A percentile compares a stretch with the other conserved stretches of the same genome.
Evolutionary conservation across 768 basidiomycete genomes (phyloP).

Genomic region (Collybiopsis confluens): DNA sequence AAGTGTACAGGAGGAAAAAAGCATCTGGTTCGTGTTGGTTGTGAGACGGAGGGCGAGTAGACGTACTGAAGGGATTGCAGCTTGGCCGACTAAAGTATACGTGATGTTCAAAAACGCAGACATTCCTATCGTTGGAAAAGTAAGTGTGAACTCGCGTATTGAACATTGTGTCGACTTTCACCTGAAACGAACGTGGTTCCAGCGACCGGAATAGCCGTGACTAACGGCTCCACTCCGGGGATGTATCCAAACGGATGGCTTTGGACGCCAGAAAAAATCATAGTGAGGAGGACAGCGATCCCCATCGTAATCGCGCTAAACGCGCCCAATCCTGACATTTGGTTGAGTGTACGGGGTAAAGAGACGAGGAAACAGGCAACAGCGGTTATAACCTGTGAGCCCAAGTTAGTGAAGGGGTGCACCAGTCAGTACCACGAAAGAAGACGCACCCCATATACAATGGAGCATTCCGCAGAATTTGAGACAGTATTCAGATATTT

Average conservation of each 20-base stretch:
- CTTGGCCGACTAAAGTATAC: constrained; percentile 42
- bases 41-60: background rate
- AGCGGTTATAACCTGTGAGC: constrained; percentile 23
- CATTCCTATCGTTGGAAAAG: constrained; percentile 26
- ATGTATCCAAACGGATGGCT: constrained; percentile 38
- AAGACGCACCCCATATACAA: constrained; percentile 25
- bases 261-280: constrained; percentile 38
- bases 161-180: constrained; percentile 8
- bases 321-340: constrained; percentile 35
- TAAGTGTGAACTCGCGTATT: background rate
- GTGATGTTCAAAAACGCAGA: constrained; percentile 43
- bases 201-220: constrained; percentile 28
- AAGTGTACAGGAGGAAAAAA: background rate
- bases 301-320: constrained; percentile 43
- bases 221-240: constrained; percentile 30
- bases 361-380: constrained; percentile 37
- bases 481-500: constrained; percentile 42
- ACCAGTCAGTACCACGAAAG: background rate
- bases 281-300: constrained; percentile 37
- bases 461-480: constrained; percentile 35
- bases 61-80: constrained; percentile 35
- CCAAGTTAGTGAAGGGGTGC: background rate
- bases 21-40: background rate
- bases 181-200: constrained; percentile 37
- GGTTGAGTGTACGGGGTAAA: constrained; percentile 39